Evolutionary conservation across 2,329 filamentous ascomycete species (phyloP).

Genomic region (Xylaria polymorpha): DNA sequence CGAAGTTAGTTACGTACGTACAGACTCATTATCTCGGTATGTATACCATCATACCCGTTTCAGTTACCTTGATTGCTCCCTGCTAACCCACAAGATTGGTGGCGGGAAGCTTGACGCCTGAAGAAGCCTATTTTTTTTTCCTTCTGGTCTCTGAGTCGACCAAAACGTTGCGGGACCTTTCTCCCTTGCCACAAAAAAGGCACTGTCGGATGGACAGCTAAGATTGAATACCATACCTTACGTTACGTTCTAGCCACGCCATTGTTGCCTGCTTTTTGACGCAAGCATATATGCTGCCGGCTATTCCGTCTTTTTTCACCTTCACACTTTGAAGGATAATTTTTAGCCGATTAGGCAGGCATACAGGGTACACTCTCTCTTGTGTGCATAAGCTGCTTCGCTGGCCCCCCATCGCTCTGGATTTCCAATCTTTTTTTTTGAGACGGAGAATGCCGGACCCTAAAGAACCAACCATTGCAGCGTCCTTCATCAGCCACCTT

Average conservation of each 20-base stretch:
- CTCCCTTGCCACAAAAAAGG: not conserved
- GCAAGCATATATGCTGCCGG: not conserved
- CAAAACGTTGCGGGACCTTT: not conserved
- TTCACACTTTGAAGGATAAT: not conserved
- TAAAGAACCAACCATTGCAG: slow-evolving; percentile 25
- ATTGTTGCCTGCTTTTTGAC: not conserved
- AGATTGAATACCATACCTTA: not conserved
- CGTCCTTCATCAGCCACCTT: slow-evolving; percentile 28
- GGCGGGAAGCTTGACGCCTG: not conserved
- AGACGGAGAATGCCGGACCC: slow-evolving; percentile 20
- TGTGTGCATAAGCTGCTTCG: not conserved
- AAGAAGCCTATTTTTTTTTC: not conserved
- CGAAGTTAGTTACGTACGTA: not conserved
- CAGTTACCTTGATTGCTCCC: not conserved
- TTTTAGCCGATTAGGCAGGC: not conserved
- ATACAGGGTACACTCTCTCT: not conserved
- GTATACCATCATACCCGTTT: not conserved
- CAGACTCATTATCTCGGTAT: slow-evolving; percentile 1
- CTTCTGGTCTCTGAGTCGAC: not conserved
- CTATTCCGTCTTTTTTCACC: not conserved
- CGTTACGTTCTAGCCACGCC: not conserved
- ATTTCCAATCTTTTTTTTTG: not conserved
- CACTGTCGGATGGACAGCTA: not conserved
- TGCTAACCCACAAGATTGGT: not conserved
- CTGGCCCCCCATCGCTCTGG: not conserved